Conservation (phyloP, 176 grass and related monocot species). For the Lolium multiflorum region DNA sequence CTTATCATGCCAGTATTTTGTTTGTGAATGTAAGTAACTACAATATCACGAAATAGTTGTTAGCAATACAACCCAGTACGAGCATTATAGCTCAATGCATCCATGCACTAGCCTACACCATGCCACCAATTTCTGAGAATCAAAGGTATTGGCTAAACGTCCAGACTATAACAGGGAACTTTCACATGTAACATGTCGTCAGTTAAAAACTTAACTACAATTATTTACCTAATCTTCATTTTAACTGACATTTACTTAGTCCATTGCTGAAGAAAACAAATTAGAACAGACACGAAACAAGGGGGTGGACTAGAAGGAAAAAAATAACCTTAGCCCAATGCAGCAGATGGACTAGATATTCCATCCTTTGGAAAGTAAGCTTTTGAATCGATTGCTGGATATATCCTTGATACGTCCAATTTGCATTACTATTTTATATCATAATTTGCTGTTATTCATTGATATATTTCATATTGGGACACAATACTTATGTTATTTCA, state of each 20-base stretch:
- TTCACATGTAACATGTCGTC: not conserved
- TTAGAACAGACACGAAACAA: constrained; percentile 20
- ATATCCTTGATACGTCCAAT: too few relatives aligned
- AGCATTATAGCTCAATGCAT: not conserved
- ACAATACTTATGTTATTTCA: too few relatives aligned
- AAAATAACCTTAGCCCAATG: constrained; percentile 42
- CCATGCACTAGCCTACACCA: not conserved
- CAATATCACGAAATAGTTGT: constrained; percentile 24
- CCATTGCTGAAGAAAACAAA: not conserved
- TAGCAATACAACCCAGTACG: not conserved
- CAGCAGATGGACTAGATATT: constrained; percentile 50
- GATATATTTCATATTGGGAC: too few relatives aligned
- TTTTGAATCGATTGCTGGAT: constrained; percentile 68
- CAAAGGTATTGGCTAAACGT: not conserved
- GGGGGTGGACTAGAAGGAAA: not conserved
- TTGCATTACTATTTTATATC: too few relatives aligned
- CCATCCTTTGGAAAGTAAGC: constrained; percentile 70
- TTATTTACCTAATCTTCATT: not conserved
- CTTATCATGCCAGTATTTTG: constrained; percentile 7
- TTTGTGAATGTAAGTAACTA: constrained; percentile 38
- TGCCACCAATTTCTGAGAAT: not conserved
- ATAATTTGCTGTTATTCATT: too few relatives aligned
- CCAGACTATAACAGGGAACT: constrained; percentile 4
- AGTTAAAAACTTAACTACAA: constrained; percentile 20
- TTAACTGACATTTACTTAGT: constrained; percentile 5